Evolutionary conservation across 768 basidiomycete species (phyloP).

Genomic region (Kwoniella botswanensis): DNA sequence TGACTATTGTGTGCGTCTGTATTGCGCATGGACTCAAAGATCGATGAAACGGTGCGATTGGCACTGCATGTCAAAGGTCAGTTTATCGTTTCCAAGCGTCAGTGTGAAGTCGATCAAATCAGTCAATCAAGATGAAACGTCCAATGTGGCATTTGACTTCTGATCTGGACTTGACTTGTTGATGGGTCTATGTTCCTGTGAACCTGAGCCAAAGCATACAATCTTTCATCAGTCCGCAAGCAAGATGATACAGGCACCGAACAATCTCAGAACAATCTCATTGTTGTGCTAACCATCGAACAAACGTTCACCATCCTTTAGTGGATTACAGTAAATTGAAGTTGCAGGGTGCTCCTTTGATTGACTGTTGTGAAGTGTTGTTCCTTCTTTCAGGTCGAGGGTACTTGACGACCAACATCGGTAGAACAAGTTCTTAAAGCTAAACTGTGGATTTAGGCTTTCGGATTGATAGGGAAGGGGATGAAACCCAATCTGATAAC

Average conservation of each 20-base stretch:
- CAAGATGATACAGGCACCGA: background rate
- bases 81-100: background rate
- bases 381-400: background rate
- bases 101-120: background rate
- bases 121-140: background rate
- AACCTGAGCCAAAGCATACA: background rate
- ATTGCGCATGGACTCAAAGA: too few relatives aligned
- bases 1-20: too few relatives aligned
- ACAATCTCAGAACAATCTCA: background rate
- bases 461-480: background rate
- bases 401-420: conserved; percentile 1
- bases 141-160: background rate
- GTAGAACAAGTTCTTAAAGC: background rate
- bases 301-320: background rate
- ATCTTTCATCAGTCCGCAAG: background rate
- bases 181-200: background rate
- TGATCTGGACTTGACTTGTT: background rate
- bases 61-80: background rate
- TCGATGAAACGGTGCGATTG: too few relatives aligned
- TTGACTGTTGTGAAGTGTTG: background rate
- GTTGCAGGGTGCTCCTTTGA: background rate
- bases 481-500: background rate
- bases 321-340: background rate
- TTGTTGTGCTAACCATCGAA: background rate
- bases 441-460: background rate